Conservation (phyloP, 2,329 filamentous ascomycete species). For the Ceratocystis albifundus region DNA sequence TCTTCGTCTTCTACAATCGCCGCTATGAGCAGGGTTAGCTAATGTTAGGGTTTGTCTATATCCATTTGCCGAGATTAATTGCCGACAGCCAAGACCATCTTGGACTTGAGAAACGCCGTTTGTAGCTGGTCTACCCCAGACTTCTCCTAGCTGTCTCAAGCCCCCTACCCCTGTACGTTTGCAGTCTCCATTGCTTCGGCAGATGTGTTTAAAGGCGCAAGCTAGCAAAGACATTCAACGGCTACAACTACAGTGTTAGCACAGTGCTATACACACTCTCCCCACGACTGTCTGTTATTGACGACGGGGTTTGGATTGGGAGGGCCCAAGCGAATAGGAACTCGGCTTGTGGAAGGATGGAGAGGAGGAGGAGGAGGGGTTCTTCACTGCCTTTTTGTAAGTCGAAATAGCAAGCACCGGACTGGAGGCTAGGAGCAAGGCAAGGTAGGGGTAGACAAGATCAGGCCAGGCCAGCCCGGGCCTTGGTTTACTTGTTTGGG, state of each 20-base stretch:
- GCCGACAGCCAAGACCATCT: neutral
- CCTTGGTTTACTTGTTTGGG: neutral
- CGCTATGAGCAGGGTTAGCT: neutral
- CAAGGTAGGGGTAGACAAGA: too few relatives aligned
- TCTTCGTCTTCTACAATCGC: too few relatives aligned
- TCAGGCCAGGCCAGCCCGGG: neutral
- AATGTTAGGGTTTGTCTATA: neutral
- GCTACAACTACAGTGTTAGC: neutral
- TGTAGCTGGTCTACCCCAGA: neutral
- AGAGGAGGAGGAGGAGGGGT: too few relatives aligned
- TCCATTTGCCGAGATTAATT: neutral
- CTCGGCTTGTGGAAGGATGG: neutral
- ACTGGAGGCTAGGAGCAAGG: too few relatives aligned
- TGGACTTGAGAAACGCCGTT: neutral
- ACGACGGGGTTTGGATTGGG: too few relatives aligned
- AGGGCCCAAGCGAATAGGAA: neutral
- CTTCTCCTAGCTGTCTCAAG: neutral
- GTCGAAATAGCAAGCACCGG: too few relatives aligned
- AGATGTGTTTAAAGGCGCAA: constrained; percentile 10
- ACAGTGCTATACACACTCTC: neutral
- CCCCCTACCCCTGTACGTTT: neutral
- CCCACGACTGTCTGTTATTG: neutral
- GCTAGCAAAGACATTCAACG: neutral
- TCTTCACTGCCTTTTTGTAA: too few relatives aligned
- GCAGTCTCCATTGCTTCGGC: neutral